Percentiles rank a stretch among this genome's conserved stretches.
phyloP scores from a whole-genome alignment of 2,329 filamentous ascomycete species.

The Cordyceps javanica region DNA sequence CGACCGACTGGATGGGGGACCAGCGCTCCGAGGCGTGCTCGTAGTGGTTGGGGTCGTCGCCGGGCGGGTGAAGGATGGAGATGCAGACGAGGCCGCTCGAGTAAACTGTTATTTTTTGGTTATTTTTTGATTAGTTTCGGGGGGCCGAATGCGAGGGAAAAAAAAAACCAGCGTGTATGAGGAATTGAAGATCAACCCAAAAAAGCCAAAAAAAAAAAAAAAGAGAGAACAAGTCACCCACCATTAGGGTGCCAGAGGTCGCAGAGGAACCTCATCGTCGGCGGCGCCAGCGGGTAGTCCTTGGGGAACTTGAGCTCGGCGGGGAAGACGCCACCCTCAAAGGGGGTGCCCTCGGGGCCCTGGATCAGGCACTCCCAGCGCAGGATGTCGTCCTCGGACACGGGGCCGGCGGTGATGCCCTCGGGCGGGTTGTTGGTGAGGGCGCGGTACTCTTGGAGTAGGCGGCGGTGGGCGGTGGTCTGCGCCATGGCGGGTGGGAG shows the following conservation, averaged over 20 bases:
- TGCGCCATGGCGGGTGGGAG: constrained; percentile 41
- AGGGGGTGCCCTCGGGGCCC: constrained; percentile 91
- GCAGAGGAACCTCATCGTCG: constrained; percentile 90
- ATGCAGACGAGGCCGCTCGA: constrained; percentile 90
- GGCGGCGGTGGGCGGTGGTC: constrained; percentile 65
- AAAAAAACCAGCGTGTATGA: too few relatives aligned
- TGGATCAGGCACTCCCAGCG: constrained; percentile 95
- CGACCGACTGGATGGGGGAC: constrained; percentile 94
- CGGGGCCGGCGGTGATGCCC: constrained; percentile 89
- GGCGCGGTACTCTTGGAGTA: constrained; percentile 93
- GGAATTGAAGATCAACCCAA: too few relatives aligned
- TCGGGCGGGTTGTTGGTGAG: constrained; percentile 95
- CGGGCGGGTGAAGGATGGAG: constrained; percentile 93
- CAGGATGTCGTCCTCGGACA: constrained; percentile 91
- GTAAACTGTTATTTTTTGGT: constrained; percentile 62
- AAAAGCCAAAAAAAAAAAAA: constrained; percentile 2
- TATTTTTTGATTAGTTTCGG: neutral
- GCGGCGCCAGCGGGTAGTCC: constrained; percentile 94
- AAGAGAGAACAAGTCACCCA: constrained; percentile 29
- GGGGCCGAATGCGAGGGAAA: neutral
- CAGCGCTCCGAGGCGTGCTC: constrained; percentile 93
- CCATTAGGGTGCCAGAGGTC: constrained; percentile 97
- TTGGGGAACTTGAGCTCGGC: constrained; percentile 92
- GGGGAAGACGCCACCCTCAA: constrained; percentile 91
- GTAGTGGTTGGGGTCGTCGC: constrained; percentile 97